Base-by-base conservation (phyloP, 768 basidiomycete species). In the Filobasidium wieringae region DNA sequence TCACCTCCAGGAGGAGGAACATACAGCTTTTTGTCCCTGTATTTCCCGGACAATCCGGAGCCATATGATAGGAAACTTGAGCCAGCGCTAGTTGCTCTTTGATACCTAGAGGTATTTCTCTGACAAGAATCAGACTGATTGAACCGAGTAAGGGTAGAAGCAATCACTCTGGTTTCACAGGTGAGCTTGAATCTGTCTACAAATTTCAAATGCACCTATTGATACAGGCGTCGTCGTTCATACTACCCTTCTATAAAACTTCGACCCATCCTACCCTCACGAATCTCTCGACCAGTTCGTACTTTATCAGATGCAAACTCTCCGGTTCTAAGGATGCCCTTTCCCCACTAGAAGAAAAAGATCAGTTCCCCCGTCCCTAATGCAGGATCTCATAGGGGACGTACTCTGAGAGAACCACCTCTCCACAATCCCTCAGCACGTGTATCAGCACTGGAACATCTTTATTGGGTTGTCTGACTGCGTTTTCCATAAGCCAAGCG, bases 401-500 rank as follows among this genome's bases (percentile, higher is more conserved):
- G 51, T 57, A 78, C 78, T 74, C 73, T 36, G 74, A 72, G 29
- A 78, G 58, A 3, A 64, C 57, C 15, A 77, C 69, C 30, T 74
- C 73, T 0, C 70, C 74, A 75, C 87, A 92, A 56, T 79, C 78
- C 60, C 79, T 77, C 26, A 84, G 77, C 15, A 88, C 89, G 68
- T 84, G 86, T 2, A 86, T 83, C 67, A 93, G 87, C 0, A 95
- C 88, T 0, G 88, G 83, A 0, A 79, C 78, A 2, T 81, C 77
- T 68, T 81, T 83, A 65, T 91, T 85, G 9, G 91, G 90, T 66
- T 82, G 78, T 0, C 84, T 78, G 14, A 90, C 91, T 95, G 70
- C 37, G 7, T 4, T 19, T 41, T 30, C 30, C 29, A 63, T 34
- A 59, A 57, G 58, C 17, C 62, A 64, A 19, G 34, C 7, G 24